Percentiles rank a stretch among this genome's conserved stretches.
These are phyloP conservation scores for Musa troglodytarum DNA, from an alignment of 176 grass and related monocot genomes.

Conservation along the genomic window DNA sequence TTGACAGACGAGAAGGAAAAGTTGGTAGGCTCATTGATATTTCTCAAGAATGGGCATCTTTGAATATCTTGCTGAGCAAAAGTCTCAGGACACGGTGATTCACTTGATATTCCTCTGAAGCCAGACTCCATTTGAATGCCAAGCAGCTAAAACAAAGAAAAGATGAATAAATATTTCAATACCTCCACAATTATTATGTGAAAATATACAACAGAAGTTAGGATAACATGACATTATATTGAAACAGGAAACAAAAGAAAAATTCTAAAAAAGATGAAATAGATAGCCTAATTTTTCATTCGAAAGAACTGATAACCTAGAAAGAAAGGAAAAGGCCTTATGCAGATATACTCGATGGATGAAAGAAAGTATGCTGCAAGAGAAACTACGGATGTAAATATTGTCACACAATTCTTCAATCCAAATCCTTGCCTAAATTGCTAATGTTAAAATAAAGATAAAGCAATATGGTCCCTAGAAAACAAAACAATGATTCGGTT, in stretches of 20 bases:
- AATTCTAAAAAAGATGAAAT: background rate
- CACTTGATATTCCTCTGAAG: conserved; percentile 30
- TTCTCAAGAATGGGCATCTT: conserved; percentile 16
- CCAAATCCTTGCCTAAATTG: background rate
- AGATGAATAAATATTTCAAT: background rate
- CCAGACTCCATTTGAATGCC: conserved; percentile 49
- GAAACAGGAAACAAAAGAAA: background rate
- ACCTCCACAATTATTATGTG: no score
- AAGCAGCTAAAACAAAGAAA: background rate
- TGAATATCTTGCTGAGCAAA: conserved; percentile 57
- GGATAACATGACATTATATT: no score
- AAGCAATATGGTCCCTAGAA: background rate
- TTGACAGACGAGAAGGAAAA: conserved; percentile 51
- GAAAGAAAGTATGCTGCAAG: background rate
- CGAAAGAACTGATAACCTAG: no score
- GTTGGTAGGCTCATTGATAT: conserved; percentile 82
- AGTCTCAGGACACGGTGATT: conserved; percentile 38
- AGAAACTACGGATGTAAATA: background rate
- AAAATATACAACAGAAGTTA: no score
- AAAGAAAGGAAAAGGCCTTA: background rate
- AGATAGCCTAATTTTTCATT: background rate
- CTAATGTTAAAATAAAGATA: background rate
- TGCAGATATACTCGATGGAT: background rate
- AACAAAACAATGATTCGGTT: background rate
- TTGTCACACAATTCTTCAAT: background rate